Conservation (phyloP, 1,284 basidiomycete genomes). For the Malassezia obtusa region DNA sequence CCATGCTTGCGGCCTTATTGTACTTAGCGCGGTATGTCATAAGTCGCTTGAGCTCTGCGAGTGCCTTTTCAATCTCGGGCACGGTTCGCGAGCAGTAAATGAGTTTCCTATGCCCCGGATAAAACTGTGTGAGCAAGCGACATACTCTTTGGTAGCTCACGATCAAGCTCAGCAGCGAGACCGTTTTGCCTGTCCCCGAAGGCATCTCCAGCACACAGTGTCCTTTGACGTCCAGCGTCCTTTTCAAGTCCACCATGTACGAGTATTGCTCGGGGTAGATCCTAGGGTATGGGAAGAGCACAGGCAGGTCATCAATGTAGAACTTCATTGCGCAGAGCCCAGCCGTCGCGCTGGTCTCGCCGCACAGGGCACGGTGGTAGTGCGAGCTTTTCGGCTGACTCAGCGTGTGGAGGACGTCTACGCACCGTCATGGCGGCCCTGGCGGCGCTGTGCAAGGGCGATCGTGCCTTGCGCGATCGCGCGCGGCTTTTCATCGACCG, state of each 20-base stretch:
- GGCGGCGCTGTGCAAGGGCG: conserved; percentile 9
- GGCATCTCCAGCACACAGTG: conserved; percentile 99
- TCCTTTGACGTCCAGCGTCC: conserved; percentile 80
- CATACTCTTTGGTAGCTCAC: conserved; percentile 90
- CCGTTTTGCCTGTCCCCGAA: conserved; percentile 97
- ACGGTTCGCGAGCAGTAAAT: conserved; percentile 99
- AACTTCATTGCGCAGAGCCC: conserved; percentile 65
- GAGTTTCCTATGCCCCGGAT: conserved; percentile 81
- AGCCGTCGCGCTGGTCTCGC: background rate
- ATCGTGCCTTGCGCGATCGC: conserved; percentile 10
- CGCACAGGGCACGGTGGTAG: background rate
- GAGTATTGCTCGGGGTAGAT: conserved; percentile 78
- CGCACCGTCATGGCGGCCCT: conserved; percentile 5
- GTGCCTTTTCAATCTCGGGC: conserved; percentile 98
- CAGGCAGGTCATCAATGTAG: conserved; percentile 73
- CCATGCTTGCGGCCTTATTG: conserved; percentile 35
- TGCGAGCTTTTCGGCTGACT: background rate
- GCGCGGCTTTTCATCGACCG: conserved; percentile 15
- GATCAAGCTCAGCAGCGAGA: conserved; percentile 88
- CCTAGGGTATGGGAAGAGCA: conserved; percentile 50
- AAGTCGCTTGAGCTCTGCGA: conserved; percentile 85
- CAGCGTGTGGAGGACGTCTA: background rate
- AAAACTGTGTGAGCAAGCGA: conserved; percentile 57
- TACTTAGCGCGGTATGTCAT: conserved; percentile 68
- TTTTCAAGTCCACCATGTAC: conserved; percentile 97